Base-by-base conservation (phyloP, 345 rosid genomes). In the Trapa bicornis region DNA sequence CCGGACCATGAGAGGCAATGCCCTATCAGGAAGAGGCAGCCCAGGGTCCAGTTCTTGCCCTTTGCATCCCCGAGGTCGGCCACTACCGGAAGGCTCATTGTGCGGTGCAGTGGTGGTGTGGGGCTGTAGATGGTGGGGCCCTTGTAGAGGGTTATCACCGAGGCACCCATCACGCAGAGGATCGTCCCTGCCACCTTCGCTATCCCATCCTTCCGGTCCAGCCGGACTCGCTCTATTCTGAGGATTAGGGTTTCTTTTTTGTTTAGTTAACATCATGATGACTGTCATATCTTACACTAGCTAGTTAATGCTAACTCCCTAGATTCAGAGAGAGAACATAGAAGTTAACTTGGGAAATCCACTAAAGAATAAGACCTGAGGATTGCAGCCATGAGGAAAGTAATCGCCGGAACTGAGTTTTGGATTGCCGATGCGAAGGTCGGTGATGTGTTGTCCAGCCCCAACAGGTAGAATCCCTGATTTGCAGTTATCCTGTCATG, bases 371-470 rank as follows among this genome's bases (percentile, higher is more conserved):
- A n/a, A 68, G 81, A 71, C 98, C 97, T 75, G 68, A 93, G 86
- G 45, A 88, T 45, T 66, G 85, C 90, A 41, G 98, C 98, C 98
- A 93, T 88, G 76, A 93, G 87, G 75, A 93, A 93, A 64, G 98
- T 93, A 65, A 93, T 88, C 67, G 98, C 98, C 12, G 98, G 98
- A 64, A 90, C 97, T 9, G 98, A 93, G 83, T 93, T 93, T 78
- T 93, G 98, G 67, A 93, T 90, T 22, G 98, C 96, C 52, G 98
- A 93, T 36, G 98, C 98, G 73, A 93, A 93, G 70, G 98, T 93
- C 12, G 98, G 98, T 9, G 98, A 80, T 47, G 98, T 88, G 81
- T 93, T 83, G 47, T 90, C 93, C 64, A 93, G 80, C 3, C 98
- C 98, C 82, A 93, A 74, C 76, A 93, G 76, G 83, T 93, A 93